phyloP scores from a whole-genome alignment of 164 flowering plant species.

The Nymphaea thermarum region DNA sequence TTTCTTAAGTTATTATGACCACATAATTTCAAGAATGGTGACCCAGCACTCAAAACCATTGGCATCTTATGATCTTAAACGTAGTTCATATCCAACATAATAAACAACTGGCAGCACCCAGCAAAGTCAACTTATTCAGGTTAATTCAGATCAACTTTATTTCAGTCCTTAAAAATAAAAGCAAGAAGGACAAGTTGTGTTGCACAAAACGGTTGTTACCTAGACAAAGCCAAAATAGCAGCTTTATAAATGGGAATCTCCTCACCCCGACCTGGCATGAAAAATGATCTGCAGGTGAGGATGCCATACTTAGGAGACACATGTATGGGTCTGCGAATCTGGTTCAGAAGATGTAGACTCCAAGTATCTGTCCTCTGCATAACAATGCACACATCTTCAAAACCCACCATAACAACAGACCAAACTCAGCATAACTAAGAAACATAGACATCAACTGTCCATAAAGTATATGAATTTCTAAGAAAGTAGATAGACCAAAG shows the following conservation, averaged over 20 bases:
- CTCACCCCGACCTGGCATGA: conserved; percentile 23
- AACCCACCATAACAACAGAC: not conserved
- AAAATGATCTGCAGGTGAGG: conserved; percentile 43
- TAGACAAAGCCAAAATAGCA: conserved; percentile 27
- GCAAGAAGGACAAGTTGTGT: not conserved
- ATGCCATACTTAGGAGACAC: conserved; percentile 21
- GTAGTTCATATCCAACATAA: no score
- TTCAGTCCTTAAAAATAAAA: not conserved
- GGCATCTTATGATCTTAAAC: no score
- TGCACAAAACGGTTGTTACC: conserved; percentile 17
- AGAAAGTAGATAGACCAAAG: not conserved
- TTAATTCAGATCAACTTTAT: no score
- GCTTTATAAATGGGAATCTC: conserved; percentile 34
- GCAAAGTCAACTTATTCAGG: no score
- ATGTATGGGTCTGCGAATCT: conserved; percentile 14
- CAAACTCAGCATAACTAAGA: no score
- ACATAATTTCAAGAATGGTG: no score
- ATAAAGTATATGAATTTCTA: not conserved
- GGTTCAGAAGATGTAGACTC: conserved; percentile 26
- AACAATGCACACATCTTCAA: not conserved
- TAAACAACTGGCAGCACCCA: no score
- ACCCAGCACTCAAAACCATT: no score
- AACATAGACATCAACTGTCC: not conserved
- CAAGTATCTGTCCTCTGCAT: conserved; percentile 30
- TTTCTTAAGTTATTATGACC: no score